Conservation (phyloP, 2,329 filamentous ascomycete species). For the Ilyonectria mors-panacis region DNA sequence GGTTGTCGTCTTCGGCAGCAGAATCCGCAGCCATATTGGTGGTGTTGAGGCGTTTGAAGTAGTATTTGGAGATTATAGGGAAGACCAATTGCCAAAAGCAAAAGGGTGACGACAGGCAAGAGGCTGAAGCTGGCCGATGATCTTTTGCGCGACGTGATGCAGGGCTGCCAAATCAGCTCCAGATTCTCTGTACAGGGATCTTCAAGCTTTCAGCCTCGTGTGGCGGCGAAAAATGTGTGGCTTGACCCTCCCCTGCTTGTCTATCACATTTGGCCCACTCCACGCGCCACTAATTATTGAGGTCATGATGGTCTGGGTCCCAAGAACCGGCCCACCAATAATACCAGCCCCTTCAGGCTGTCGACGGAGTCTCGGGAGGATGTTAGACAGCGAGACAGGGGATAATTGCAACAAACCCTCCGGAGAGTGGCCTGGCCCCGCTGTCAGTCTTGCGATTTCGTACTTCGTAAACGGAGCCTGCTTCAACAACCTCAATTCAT, state of each 20-base stretch:
- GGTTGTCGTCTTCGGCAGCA: constrained; percentile 51
- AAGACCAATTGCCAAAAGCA: background rate
- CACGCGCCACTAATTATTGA: constrained; percentile 27
- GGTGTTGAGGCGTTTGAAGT: background rate
- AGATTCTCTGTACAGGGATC: constrained; percentile 14
- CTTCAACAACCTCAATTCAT: background rate
- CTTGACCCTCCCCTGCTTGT: constrained; percentile 14
- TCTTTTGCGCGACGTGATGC: constrained; percentile 3
- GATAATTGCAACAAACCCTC: too few relatives aligned
- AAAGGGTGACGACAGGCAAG: background rate
- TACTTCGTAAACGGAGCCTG: background rate
- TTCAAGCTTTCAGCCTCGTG: constrained; percentile 42
- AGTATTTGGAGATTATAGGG: background rate
- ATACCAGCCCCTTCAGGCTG: background rate
- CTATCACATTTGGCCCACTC: background rate
- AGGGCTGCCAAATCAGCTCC: constrained; percentile 19
- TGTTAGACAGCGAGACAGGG: background rate
- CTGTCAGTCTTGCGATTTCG: background rate
- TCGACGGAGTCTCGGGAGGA: constrained; percentile 11
- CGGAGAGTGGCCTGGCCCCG: constrained; percentile 3
- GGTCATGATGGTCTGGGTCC: constrained; percentile 36
- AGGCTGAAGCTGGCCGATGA: background rate
- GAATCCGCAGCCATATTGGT: constrained; percentile 47
- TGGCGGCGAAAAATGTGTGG: constrained; percentile 43
- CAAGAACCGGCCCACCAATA: constrained; percentile 19